A percentile compares a stretch with the other conserved stretches of the same genome.
These are phyloP conservation scores for Cutaneotrichosporon sp. DNA, from an alignment of 1,284 basidiomycete species.

Conservation along the genomic window DNA sequence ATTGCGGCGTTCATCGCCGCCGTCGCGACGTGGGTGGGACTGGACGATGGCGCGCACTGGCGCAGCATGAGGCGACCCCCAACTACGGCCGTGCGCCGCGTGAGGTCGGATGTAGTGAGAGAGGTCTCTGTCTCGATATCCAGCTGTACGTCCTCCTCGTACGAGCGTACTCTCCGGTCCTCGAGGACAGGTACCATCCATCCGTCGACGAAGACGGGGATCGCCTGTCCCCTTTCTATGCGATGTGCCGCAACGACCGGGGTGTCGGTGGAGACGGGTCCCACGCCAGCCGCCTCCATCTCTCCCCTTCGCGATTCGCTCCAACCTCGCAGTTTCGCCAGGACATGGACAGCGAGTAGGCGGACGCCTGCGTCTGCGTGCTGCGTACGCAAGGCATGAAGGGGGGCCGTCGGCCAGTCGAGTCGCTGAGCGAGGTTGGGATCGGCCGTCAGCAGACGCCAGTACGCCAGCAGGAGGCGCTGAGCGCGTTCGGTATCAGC, in stretches of 20 bases:
- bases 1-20: slow-evolving; percentile 59
- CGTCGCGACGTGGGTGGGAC: slow-evolving; percentile 63
- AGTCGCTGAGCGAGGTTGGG: slow-evolving; percentile 59
- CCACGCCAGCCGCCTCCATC: slow-evolving; percentile 57
- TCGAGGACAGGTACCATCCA: slow-evolving; percentile 74
- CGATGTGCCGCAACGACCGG: slow-evolving; percentile 23
- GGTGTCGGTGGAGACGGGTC: slow-evolving; percentile 56
- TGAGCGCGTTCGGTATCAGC: slow-evolving; percentile 56
- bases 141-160: background rate
- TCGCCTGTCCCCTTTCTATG: slow-evolving; percentile 25
- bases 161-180: slow-evolving; percentile 53
- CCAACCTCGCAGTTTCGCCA: slow-evolving; percentile 68
- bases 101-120: slow-evolving; percentile 54
- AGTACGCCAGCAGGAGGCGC: slow-evolving; percentile 66
- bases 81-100: slow-evolving; percentile 28
- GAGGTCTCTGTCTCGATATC: slow-evolving; percentile 1
- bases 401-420: slow-evolving; percentile 61
- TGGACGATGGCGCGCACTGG: slow-evolving; percentile 49
- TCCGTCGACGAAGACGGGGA: slow-evolving; percentile 56
- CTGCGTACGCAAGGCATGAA: slow-evolving; percentile 41
- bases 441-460: slow-evolving; percentile 69
- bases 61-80: slow-evolving; percentile 24
- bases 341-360: slow-evolving; percentile 68
- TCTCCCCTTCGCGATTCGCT: slow-evolving; percentile 65
- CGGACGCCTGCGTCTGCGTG: slow-evolving; percentile 61